Base-by-base conservation (phyloP, 148 eudicot genomes). In the Arbutus unedo region DNA sequence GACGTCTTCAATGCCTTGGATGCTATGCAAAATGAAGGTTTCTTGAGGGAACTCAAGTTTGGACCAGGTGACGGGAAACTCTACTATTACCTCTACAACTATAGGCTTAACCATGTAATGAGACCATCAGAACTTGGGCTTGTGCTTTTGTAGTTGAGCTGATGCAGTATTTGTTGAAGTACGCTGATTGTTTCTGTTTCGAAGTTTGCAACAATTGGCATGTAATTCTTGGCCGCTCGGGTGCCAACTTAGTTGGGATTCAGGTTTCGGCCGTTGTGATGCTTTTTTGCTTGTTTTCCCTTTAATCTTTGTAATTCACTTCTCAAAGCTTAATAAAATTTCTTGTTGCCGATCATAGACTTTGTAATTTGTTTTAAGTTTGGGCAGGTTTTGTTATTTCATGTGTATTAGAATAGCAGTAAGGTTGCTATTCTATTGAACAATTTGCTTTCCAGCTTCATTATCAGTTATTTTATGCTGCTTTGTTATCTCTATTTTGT, bases 61-160 rank as follows among this genome's bases (percentile, higher is more conserved):
- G 98, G 97, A 23, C 94, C 97, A 5, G 98, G 98, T 49, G 97
- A 95, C 82, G 97, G 97, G 87, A 91, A 95, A 82, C 95, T 95
- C 83, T 97, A 95, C 82, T 93, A 95, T 79, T 95, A 95, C 81
- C 95, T 95, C 81, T 93, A 95, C 89, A 95, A 95, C 85, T 93
- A 95, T 81, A 93, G 98, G 50, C 79, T 91, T 55, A 89, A 88
- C 78, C 91, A 90, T 75, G 92, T 91, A 10, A 78, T 95, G 83
- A 95, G 91, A 83, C 88, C 94, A 53, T 93, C 95, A 11, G 98
- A 93, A 84, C 95, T 95, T 73, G 98, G 98, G 66, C 93, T 93
- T 68, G 95, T 93, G 72, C 97, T 95, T 53, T 83, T 95, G 86
- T 95, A 93, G 90, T 83, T 77, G 43, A 55, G 67, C 60, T 19